Evolutionary conservation across 2,329 filamentous ascomycete genomes (phyloP).

Genomic region (Thielaviopsis musarum): DNA sequence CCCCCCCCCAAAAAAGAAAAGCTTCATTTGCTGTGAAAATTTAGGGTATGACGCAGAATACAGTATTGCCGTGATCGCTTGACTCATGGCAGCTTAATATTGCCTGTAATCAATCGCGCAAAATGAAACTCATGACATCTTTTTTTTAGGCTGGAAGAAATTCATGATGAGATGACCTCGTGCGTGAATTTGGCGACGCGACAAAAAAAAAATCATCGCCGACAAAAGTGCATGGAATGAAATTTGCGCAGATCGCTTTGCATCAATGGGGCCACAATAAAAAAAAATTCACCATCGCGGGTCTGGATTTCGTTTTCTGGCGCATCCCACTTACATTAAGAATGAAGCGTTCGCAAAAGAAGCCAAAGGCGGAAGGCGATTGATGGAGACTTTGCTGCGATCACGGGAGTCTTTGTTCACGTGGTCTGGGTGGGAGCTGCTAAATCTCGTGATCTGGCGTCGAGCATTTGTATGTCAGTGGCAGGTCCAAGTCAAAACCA

Average conservation of each 20-base stretch:
- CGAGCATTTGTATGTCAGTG: background rate
- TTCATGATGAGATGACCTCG: background rate
- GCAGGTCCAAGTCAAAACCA: background rate
- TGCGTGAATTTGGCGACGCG: background rate
- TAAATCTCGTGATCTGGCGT: constrained; percentile 32
- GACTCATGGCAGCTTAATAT: background rate
- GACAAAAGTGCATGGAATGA: background rate
- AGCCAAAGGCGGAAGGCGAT: background rate
- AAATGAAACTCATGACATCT: background rate
- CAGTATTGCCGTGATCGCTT: background rate
- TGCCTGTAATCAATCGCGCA: background rate
- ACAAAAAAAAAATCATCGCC: background rate
- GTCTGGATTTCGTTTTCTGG: background rate
- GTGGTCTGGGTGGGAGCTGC: constrained; percentile 26
- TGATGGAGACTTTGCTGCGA: constrained; percentile 12
- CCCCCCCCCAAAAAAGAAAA: background rate
- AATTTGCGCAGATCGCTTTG: background rate
- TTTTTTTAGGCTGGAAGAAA: background rate
- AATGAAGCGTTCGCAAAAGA: background rate
- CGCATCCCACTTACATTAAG: constrained; percentile 14
- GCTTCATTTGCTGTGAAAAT: background rate
- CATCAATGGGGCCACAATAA: background rate
- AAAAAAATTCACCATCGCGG: background rate
- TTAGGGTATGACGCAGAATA: background rate
- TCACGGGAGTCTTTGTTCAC: constrained; percentile 29